Conservation (phyloP, 1,284 basidiomycete species). For the Cryptococcus sp. region DNA sequence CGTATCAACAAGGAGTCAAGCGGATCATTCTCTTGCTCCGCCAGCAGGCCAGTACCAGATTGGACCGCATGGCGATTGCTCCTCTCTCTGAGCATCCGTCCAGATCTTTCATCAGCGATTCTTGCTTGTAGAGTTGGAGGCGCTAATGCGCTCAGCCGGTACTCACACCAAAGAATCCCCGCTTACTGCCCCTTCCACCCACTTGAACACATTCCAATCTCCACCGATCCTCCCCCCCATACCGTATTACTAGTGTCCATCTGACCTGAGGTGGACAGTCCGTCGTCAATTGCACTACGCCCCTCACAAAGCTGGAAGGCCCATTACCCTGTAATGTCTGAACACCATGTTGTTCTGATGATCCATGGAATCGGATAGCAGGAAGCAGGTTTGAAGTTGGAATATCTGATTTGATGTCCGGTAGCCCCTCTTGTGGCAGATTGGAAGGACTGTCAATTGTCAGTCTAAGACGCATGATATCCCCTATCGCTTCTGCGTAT, state of each 20-base stretch:
- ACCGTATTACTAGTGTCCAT: conserved; percentile 40
- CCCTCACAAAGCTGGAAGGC: conserved; percentile 15
- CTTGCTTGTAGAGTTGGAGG: not conserved
- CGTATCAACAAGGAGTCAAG: no score
- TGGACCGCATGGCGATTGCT: conserved; percentile 36
- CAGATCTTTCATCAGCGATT: conserved; percentile 19
- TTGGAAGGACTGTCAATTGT: conserved; percentile 2
- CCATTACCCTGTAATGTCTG: conserved; percentile 1
- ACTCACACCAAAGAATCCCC: conserved; percentile 42
- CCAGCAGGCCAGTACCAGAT: conserved; percentile 34
- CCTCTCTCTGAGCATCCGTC: conserved; percentile 32
- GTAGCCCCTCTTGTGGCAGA: conserved; percentile 4
- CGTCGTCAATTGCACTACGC: conserved; percentile 37
- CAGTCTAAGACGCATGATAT: conserved; percentile 33
- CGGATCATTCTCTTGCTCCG: not conserved
- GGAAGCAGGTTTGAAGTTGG: conserved; percentile 30
- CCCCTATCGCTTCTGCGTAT: conserved; percentile 40
- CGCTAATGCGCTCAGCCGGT: not conserved
- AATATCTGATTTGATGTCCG: conserved; percentile 19
- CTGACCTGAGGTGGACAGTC: conserved; percentile 41
- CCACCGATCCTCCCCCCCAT: conserved; percentile 38
- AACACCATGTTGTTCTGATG: conserved; percentile 10
- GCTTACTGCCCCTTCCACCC: conserved; percentile 30
- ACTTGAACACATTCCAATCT: conserved; percentile 36
- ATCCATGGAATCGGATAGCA: conserved; percentile 34